Evolutionary conservation across 495 filamentous ascomycete genomes (phyloP).

Genomic region (Annulohypoxylon maeteangense): DNA sequence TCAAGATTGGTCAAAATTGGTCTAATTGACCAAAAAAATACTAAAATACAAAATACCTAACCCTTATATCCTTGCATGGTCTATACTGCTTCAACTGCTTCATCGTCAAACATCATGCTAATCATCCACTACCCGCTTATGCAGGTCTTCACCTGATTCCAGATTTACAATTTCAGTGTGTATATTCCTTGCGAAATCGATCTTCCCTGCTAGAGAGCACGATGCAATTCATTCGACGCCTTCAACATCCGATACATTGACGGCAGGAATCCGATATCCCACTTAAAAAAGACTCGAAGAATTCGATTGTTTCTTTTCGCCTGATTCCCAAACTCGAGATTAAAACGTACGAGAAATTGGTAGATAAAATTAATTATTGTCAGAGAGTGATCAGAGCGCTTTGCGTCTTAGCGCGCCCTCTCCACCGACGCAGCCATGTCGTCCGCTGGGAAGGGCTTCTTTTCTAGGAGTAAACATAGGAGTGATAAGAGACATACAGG

Average conservation of each 20-base stretch:
- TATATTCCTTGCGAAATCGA: constrained; percentile 39
- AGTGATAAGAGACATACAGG: constrained; percentile 69
- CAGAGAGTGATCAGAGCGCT: constrained; percentile 34
- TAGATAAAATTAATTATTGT: constrained; percentile 17
- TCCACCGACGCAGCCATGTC: constrained; percentile 59
- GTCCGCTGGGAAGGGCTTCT: constrained; percentile 82
- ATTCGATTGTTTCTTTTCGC: constrained; percentile 26
- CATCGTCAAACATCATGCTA: constrained; percentile 35
- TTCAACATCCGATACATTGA: constrained; percentile 47
- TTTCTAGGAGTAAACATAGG: constrained; percentile 84
- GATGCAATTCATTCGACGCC: constrained; percentile 45
- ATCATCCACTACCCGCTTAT: constrained; percentile 30
- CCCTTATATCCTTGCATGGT: constrained; percentile 23
- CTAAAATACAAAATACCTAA: not conserved
- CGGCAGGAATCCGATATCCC: constrained; percentile 43
- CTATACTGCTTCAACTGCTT: constrained; percentile 26
- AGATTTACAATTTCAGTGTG: constrained; percentile 36
- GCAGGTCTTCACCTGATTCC: constrained; percentile 43
- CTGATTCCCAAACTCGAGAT: constrained; percentile 5
- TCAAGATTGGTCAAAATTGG: constrained; percentile 17
- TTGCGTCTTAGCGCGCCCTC: constrained; percentile 39
- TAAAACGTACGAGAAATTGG: constrained; percentile 10
- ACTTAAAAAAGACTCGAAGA: constrained; percentile 7
- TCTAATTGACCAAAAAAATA: not conserved
- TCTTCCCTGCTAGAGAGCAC: constrained; percentile 42